Evolutionary conservation across 345 rosid genomes (phyloP).

Genomic region (Hibiscus trionum): DNA sequence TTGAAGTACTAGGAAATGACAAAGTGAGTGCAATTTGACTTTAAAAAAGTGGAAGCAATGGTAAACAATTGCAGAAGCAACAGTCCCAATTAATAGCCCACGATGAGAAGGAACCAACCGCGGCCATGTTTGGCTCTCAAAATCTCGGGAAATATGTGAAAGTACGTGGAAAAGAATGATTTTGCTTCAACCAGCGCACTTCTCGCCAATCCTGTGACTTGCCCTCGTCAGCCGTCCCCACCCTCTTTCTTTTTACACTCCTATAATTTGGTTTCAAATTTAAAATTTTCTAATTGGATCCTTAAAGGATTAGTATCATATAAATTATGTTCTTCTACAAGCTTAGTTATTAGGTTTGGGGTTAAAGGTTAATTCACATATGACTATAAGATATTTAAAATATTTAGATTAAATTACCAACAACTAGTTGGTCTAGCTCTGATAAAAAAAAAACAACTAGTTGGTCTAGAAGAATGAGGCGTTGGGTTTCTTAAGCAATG

Average conservation of each 20-base stretch:
- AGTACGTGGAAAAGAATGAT: constrained; percentile 19
- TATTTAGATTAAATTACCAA: too few relatives aligned
- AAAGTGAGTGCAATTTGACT: not conserved
- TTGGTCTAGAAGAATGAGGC: too few relatives aligned
- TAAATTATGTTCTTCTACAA: too few relatives aligned
- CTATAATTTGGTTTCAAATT: too few relatives aligned
- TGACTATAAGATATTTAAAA: too few relatives aligned
- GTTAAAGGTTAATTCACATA: too few relatives aligned
- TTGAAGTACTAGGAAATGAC: not conserved
- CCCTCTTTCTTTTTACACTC: not conserved
- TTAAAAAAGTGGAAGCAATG: not conserved
- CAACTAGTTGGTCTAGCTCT: too few relatives aligned
- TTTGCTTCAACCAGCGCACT: constrained; percentile 3
- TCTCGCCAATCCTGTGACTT: constrained; percentile 1
- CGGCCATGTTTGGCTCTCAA: constrained; percentile 7
- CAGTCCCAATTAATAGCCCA: not conserved
- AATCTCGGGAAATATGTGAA: constrained; percentile 19
- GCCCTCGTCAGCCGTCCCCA: not conserved
- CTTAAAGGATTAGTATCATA: too few relatives aligned
- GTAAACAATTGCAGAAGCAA: not conserved
- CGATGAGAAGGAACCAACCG: constrained; percentile 21
- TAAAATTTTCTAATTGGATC: too few relatives aligned
- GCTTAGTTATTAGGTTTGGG: too few relatives aligned
- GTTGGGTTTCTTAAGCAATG: too few relatives aligned
- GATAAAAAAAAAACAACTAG: too few relatives aligned